A percentile compares a stretch with the other conserved stretches of the same genome.
These are phyloP conservation scores for Phaffia rhodozyma DNA, from an alignment of 1,284 basidiomycete species.

Conservation along the genomic window DNA sequence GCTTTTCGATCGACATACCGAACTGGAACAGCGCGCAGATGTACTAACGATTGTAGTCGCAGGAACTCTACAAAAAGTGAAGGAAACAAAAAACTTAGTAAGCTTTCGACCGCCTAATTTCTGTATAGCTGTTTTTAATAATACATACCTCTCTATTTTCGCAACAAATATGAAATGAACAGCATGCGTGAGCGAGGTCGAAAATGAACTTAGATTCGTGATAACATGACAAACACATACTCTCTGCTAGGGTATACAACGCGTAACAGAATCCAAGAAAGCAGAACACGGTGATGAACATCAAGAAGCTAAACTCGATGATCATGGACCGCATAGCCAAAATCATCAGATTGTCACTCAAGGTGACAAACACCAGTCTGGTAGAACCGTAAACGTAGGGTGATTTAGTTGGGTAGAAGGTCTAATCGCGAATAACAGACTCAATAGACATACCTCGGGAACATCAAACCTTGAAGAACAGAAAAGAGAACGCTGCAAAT, in stretches of 20 bases:
- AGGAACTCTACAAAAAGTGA: too few species aligned
- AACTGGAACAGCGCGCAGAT: too few species aligned
- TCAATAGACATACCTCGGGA: neutral
- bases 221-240: too few species aligned
- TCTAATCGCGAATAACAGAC: neutral
- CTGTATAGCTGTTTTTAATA: too few species aligned
- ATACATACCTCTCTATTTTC: too few species aligned
- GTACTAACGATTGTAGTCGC: too few species aligned
- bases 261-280: constrained; percentile 63
- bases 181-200: too few species aligned
- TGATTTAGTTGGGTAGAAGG: neutral
- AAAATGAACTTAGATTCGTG: too few species aligned
- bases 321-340: constrained; percentile 61
- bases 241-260: constrained; percentile 55
- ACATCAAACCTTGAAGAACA: constrained; percentile 41
- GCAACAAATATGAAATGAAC: too few species aligned
- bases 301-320: constrained; percentile 51
- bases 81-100: too few species aligned
- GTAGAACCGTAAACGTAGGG: constrained; percentile 31
- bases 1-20: too few species aligned
- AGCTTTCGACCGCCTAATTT: too few species aligned
- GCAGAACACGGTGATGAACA: constrained; percentile 79
- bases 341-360: neutral
- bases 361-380: neutral
- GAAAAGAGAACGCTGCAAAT: neutral